Percentiles rank a stretch among this genome's conserved stretches.
phyloP scores from a whole-genome alignment of 768 basidiomycete genomes.

The Flagelloscypha sp. region DNA sequence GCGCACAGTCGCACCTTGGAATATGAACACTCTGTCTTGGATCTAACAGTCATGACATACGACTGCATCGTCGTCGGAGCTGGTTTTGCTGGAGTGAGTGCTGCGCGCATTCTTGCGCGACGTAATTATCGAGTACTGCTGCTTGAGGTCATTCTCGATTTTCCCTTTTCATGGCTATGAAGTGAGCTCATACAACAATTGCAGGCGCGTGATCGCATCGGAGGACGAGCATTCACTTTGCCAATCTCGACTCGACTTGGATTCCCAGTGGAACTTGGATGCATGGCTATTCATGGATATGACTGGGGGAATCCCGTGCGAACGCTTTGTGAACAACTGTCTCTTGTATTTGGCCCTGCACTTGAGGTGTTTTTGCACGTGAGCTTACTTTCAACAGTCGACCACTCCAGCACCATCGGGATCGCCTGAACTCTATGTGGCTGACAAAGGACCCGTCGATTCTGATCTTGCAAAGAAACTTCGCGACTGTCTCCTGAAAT shows the following conservation, averaged over 20 bases:
- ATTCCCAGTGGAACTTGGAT: constrained; percentile 6
- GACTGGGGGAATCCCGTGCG: constrained; percentile 6
- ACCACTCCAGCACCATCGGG: constrained; percentile 2
- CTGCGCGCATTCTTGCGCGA: too few relatives aligned
- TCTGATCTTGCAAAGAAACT: constrained; percentile 1
- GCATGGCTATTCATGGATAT: constrained; percentile 9
- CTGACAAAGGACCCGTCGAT: constrained; percentile 1
- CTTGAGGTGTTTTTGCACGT: too few relatives aligned
- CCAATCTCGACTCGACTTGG: constrained; percentile 3
- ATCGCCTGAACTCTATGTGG: background rate
- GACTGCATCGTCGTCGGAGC: too few relatives aligned
- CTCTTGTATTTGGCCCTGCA: too few relatives aligned
- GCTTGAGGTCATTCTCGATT: too few relatives aligned
- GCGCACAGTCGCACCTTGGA: too few relatives aligned
- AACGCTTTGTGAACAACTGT: constrained; percentile 1
- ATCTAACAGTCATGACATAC: too few relatives aligned
- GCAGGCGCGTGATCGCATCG: constrained; percentile 5
- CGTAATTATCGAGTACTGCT: too few relatives aligned
- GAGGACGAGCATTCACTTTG: constrained; percentile 6
- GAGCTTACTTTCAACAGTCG: constrained; percentile 1
- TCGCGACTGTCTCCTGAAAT: background rate
- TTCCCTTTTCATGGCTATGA: too few relatives aligned
- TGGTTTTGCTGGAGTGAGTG: too few relatives aligned
- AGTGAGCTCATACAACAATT: constrained; percentile 3
- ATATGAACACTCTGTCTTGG: too few relatives aligned